Conservation (phyloP, 2,329 filamentous ascomycete species). For the Trichoderma koningii region DNA sequence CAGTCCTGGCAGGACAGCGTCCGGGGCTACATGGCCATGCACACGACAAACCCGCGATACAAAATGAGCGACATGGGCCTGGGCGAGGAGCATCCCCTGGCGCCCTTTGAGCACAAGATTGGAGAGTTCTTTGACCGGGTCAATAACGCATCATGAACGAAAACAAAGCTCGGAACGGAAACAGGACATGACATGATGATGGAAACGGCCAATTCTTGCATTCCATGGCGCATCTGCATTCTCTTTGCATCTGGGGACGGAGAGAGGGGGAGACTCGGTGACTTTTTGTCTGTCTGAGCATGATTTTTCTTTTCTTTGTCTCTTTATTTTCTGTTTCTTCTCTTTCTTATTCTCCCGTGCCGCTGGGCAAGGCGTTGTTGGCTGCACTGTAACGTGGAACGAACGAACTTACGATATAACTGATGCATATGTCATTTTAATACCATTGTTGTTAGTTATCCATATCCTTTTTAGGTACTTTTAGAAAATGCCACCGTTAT, state of each 20-base stretch:
- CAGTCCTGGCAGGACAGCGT: conserved; percentile 9
- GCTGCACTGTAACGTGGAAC: conserved; percentile 2
- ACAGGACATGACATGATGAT: background rate
- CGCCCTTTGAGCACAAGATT: conserved; percentile 16
- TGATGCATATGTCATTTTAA: background rate
- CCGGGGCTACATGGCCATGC: conserved; percentile 14
- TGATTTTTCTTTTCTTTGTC: background rate
- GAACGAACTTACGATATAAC: background rate
- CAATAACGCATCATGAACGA: background rate
- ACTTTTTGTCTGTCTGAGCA: no score
- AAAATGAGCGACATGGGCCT: background rate
- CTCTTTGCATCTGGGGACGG: background rate
- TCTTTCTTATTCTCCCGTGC: background rate
- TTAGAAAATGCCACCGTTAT: background rate
- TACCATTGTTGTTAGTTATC: background rate
- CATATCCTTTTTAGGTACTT: no score
- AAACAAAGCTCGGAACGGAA: no score
- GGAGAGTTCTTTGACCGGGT: conserved; percentile 14
- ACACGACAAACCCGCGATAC: conserved; percentile 17
- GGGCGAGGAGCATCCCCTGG: conserved; percentile 10
- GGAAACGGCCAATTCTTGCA: background rate
- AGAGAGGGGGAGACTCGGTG: background rate
- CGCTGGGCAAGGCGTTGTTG: background rate
- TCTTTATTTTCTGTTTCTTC: background rate
- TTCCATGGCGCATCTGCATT: conserved; percentile 9